Conservation (phyloP, 768 basidiomycete genomes). For the Candolleomyces aberdarensis region DNA sequence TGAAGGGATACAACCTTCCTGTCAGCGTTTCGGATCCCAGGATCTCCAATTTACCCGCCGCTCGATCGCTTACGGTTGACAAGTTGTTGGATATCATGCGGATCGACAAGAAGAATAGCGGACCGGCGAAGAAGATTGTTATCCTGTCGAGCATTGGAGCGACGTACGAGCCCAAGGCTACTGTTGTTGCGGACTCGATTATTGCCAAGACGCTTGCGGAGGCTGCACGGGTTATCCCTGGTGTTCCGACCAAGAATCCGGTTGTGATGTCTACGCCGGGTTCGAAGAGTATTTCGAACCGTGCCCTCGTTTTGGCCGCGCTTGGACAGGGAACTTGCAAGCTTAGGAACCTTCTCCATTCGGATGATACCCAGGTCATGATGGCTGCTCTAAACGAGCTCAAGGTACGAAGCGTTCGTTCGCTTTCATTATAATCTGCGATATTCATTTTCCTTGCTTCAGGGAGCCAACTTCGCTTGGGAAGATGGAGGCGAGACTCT, state of each 20-base stretch:
- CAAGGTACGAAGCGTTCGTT: constrained; percentile 48
- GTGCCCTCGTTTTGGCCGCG: constrained; percentile 90
- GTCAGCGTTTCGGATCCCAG: constrained; percentile 76
- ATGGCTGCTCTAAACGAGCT: constrained; percentile 90
- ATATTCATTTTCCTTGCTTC: not conserved
- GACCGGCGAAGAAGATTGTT: constrained; percentile 90
- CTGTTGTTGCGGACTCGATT: constrained; percentile 74
- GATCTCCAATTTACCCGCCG: constrained; percentile 67
- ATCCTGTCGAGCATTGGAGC: constrained; percentile 87
- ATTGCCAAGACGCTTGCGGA: constrained; percentile 83
- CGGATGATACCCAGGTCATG: constrained; percentile 99
- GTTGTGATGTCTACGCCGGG: constrained; percentile 87
- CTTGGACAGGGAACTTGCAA: constrained; percentile 86
- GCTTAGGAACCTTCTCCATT: constrained; percentile 88
- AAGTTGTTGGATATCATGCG: constrained; percentile 90
- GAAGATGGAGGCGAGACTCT: constrained; percentile 96
- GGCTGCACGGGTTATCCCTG: constrained; percentile 72
- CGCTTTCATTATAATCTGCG: not conserved
- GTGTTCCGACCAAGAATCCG: constrained; percentile 56
- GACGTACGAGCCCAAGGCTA: constrained; percentile 90
- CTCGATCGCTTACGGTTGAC: constrained; percentile 72
- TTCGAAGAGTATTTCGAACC: constrained; percentile 94
- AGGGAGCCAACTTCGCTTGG: constrained; percentile 94
- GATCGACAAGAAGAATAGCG: constrained; percentile 97
- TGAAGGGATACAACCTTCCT: constrained; percentile 91